Evolutionary conservation across 495 filamentous ascomycete species (phyloP).

Genomic region (Penicillium psychrofluorescens): DNA sequence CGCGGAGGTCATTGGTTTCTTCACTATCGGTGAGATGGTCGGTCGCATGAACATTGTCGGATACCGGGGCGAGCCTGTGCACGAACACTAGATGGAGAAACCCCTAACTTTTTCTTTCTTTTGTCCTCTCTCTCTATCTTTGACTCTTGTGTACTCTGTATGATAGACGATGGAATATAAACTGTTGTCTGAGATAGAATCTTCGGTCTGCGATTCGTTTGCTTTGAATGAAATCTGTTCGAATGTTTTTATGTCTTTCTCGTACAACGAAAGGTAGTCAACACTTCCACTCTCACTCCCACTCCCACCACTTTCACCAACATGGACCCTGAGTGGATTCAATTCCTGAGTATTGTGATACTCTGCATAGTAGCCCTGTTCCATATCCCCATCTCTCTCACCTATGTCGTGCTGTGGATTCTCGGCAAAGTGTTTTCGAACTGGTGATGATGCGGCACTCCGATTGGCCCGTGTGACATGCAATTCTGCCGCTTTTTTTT

Average conservation of each 20-base stretch:
- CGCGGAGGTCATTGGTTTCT: constrained; percentile 92
- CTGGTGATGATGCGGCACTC: constrained; percentile 1
- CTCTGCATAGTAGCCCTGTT: no score
- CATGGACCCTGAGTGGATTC: no score
- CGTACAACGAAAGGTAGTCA: neutral
- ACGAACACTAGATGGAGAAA: constrained; percentile 53
- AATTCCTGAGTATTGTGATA: no score
- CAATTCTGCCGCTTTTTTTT: constrained; percentile 5
- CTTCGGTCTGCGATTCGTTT: neutral
- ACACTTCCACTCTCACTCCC: no score
- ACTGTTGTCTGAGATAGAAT: constrained; percentile 42
- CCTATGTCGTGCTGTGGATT: neutral
- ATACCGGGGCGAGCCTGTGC: constrained; percentile 64
- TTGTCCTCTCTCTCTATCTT: constrained; percentile 15
- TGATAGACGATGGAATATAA: constrained; percentile 50
- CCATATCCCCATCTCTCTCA: no score
- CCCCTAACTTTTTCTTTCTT: constrained; percentile 17
- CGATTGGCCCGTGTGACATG: constrained; percentile 32
- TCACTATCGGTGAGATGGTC: constrained; percentile 95
- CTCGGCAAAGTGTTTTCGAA: neutral
- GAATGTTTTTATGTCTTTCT: no score
- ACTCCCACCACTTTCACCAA: no score
- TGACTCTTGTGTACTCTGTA: constrained; percentile 40
- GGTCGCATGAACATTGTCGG: constrained; percentile 89
- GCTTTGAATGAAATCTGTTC: no score